These are phyloP conservation scores for Echria macrotheca DNA, from an alignment of 495 filamentous ascomycete genomes.

Conservation along the genomic window DNA sequence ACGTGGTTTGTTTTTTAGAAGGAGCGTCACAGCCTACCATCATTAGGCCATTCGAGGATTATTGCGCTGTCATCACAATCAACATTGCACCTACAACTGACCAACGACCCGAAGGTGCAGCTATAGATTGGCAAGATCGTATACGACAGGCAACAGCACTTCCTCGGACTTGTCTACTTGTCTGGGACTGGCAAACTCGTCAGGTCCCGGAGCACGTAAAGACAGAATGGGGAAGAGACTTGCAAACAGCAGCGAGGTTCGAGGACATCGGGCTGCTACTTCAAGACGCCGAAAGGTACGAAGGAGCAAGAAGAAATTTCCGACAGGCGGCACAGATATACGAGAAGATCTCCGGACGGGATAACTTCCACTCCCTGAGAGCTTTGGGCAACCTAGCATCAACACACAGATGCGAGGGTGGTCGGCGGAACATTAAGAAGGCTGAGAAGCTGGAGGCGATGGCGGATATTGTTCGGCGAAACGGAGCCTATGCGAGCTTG, in stretches of 20 bases:
- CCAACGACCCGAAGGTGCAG: neutral
- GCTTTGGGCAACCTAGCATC: too few relatives aligned
- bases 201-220: neutral
- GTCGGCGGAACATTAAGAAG: too few relatives aligned
- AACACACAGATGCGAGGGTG: too few relatives aligned
- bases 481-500: too few relatives aligned
- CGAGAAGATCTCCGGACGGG: neutral
- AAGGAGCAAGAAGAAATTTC: neutral
- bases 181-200: neutral
- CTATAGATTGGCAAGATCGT: neutral
- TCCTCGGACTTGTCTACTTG: neutral
- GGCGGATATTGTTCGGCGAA: too few relatives aligned
- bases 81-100: neutral
- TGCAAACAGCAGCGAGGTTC: neutral
- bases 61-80: conserved; percentile 1
- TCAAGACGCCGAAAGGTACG: neutral
- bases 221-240: neutral
- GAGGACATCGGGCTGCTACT: neutral
- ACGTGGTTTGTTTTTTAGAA: neutral
- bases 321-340: neutral
- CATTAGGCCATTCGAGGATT: neutral
- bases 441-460: too few relatives aligned
- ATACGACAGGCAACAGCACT: neutral
- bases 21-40: neutral
- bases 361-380: too few relatives aligned